Conservation (phyloP, 139 green algal species). For the Chlamydomonas schloesseri region DNA sequence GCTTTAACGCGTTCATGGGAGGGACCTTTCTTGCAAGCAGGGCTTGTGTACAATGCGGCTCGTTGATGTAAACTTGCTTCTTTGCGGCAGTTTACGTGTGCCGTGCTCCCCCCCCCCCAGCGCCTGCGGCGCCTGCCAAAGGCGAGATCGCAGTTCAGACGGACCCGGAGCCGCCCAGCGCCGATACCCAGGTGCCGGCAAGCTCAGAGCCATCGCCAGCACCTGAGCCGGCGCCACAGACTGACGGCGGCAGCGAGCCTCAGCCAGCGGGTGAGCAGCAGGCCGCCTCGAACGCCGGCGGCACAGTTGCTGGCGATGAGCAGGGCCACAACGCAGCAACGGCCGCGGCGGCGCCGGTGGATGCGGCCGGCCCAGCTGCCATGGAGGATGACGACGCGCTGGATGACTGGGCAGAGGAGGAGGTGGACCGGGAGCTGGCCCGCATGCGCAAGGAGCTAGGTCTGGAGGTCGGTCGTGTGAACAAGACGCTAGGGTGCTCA, state of each 20-base stretch:
- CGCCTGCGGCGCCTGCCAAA: neutral
- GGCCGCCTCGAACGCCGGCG: too few relatives aligned
- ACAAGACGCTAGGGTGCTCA: neutral
- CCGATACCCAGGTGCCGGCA: neutral
- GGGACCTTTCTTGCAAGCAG: too few relatives aligned
- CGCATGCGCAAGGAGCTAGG: conserved; percentile 25
- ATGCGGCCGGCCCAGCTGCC: too few relatives aligned
- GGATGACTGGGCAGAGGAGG: conserved; percentile 23
- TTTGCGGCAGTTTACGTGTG: too few relatives aligned
- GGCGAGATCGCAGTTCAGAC: conserved; percentile 26
- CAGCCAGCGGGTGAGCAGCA: neutral
- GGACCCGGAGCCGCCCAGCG: neutral
- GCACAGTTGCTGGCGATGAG: neutral
- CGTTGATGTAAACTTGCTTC: too few relatives aligned
- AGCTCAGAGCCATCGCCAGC: neutral
- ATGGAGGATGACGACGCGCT: conserved; percentile 1
- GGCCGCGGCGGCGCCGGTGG: neutral
- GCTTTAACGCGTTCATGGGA: too few relatives aligned
- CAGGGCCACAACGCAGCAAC: neutral
- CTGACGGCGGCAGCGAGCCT: neutral
- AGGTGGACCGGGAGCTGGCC: conserved; percentile 39
- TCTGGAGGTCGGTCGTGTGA: neutral
- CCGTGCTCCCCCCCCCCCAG: neutral
- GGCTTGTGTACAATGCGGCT: too few relatives aligned
- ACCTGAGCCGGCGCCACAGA: neutral